phyloP scores from a whole-genome alignment of 306 rosid genomes.

The Malus sieversii region DNA sequence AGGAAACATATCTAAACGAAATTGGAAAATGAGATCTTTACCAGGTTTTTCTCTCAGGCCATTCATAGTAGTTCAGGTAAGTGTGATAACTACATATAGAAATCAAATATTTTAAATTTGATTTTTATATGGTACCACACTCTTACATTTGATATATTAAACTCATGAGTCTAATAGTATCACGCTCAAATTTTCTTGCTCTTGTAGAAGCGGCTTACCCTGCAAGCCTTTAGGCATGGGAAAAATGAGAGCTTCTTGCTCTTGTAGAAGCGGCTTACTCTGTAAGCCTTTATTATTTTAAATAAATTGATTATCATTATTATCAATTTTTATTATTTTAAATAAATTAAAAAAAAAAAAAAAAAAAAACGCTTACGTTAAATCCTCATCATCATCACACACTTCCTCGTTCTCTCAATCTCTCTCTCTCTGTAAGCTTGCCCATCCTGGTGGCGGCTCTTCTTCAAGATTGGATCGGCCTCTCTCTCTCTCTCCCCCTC shows the following conservation, averaged over 20 bases:
- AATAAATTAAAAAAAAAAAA: background rate
- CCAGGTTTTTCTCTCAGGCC: fast-evolving
- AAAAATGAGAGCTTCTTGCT: background rate
- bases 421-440: background rate
- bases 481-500: background rate
- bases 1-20: background rate
- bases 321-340: background rate
- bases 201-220: too few species aligned
- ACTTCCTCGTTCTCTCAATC: constrained; percentile 7
- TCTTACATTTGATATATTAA: too few species aligned
- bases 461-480: constrained; percentile 50
- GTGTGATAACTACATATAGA: too few species aligned
- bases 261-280: too few species aligned
- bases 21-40: background rate
- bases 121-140: too few species aligned
- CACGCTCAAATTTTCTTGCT: too few species aligned
- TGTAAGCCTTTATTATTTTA: too few species aligned
- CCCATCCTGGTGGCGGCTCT: constrained; percentile 62
- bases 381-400: constrained; percentile 32
- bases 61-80: too few species aligned
- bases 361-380: constrained; percentile 23
- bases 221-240: background rate
- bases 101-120: too few species aligned
- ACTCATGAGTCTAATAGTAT: too few species aligned
- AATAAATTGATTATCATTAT: background rate